Conservation (phyloP, 371 early-diverging fungal genomes). For the Apophysomyces variabilis region DNA sequence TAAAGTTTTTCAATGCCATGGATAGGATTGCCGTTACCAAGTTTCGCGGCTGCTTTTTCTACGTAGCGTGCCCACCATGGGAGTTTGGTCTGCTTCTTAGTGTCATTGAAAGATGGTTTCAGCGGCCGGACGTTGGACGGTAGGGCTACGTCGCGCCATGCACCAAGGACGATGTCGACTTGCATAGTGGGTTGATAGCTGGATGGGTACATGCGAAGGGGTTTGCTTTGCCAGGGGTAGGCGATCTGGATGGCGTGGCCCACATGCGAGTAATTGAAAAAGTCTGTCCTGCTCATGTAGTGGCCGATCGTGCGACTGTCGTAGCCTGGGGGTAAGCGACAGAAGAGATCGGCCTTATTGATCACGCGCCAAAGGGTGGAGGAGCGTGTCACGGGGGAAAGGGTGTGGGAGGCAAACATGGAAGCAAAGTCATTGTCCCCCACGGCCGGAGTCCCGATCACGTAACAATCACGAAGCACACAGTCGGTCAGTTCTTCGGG, state of each 20-base stretch:
- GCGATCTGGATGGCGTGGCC: conserved; percentile 31
- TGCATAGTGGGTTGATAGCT: conserved; percentile 20
- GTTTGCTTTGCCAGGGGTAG: conserved; percentile 18
- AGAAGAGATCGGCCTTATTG: conserved; percentile 29
- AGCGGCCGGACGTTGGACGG: background rate
- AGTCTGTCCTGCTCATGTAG: conserved; percentile 20
- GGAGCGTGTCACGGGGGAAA: conserved; percentile 17
- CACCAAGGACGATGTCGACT: conserved; percentile 18
- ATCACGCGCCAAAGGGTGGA: conserved; percentile 39
- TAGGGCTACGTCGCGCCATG: background rate
- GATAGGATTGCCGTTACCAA: conserved; percentile 16
- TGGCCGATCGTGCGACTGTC: conserved; percentile 24
- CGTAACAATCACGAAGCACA: conserved; percentile 43
- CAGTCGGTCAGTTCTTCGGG: conserved; percentile 21
- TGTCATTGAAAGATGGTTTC: background rate
- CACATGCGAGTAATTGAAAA: conserved; percentile 39
- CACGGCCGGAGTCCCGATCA: conserved; percentile 44
- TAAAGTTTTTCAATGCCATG: conserved; percentile 16
- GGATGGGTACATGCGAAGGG: conserved; percentile 18
- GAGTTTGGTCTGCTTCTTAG: background rate
- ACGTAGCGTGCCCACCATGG: conserved; percentile 5
- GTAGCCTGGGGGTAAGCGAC: conserved; percentile 27
- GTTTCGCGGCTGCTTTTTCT: background rate
- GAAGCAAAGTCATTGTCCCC: conserved; percentile 47
- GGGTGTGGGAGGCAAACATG: conserved; percentile 26